Percentiles rank a stretch among this genome's conserved stretches.
Evolutionary conservation across 2,329 filamentous ascomycete species (phyloP).

Genomic region (Thielaviopsis punctulata): DNA sequence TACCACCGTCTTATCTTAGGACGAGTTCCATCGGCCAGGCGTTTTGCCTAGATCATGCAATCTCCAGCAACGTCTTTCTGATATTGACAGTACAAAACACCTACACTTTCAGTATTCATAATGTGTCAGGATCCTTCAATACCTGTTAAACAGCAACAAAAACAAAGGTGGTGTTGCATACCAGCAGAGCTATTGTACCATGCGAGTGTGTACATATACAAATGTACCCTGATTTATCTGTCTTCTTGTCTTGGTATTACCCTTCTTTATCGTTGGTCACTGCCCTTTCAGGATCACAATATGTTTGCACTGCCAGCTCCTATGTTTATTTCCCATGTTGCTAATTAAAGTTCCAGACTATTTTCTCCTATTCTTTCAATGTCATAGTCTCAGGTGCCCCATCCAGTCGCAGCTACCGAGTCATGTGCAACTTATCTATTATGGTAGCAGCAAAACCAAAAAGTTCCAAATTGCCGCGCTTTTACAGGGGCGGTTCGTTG

Average conservation of each 20-base stretch:
- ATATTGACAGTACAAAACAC: not conserved
- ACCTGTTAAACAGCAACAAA: not conserved
- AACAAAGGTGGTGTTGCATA: not conserved
- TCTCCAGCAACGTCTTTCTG: not conserved
- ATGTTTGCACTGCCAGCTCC: not conserved
- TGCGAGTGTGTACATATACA: too few species aligned
- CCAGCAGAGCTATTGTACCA: not conserved
- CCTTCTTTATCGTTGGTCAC: too few species aligned
- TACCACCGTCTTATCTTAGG: not conserved
- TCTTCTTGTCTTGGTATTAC: too few species aligned
- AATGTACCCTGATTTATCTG: too few species aligned
- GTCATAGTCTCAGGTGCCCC: not conserved
- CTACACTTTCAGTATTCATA: not conserved
- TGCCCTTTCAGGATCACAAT: not conserved
- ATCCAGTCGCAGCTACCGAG: not conserved
- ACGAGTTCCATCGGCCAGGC: not conserved
- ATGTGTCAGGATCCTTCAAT: too few species aligned
- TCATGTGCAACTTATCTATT: too few species aligned
- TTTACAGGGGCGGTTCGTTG: not conserved
- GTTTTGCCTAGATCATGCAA: not conserved
- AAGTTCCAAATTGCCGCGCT: not conserved
- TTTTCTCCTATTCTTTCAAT: not conserved
- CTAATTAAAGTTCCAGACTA: not conserved
- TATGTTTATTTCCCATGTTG: not conserved
- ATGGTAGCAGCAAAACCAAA: too few species aligned